Base-by-base conservation (phyloP, 306 rosid genomes). In the Inga leiocalycina region DNA sequence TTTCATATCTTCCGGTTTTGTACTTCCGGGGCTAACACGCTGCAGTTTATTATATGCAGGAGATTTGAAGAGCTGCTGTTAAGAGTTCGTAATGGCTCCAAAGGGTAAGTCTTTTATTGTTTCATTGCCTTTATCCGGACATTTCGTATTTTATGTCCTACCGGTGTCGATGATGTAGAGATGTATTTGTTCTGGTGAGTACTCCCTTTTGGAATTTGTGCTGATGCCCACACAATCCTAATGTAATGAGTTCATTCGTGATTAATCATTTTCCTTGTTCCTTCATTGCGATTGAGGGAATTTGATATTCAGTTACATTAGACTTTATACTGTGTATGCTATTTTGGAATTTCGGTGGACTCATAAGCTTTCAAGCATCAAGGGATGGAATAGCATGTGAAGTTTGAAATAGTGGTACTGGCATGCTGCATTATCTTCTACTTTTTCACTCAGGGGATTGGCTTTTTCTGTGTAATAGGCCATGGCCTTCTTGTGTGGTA, bases 21-120 rank as follows among this genome's bases (percentile, higher is more conserved):
- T 46, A 51, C 22, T 45, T 37, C 61, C 24, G 49, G 14, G 62
- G 54, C 17, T 80, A n/a, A 66, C 56, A 34, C 22, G 67, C 17
- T 72, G 49, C 10, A 15, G 16, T 81, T 54, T 45, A 61, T 62
- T 62, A 20, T 77, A 32, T 27, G 30, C 85, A 86, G 87, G 83
- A 57, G 65, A 71, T 78, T 74, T n/a, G 43, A 27, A 22, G 82
- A 67, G 76, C 65, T 68, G 41, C 51, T 1, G 80, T 37, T 27
- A 44, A 62, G 80, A 32, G 74, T 70, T 81, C 61, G 22, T 84
- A 70, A 87, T 87, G 90, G 82, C 84, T 81, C 88, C 84, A 46
- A 87, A 84, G 88, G 90, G 86, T 84, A 65, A 34, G 80, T 51
- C 17, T 45, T 62, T 0, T 19, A 20, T 35, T 30, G 14, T n/a